phyloP scores from a whole-genome alignment of 2,329 filamentous ascomycete species.

The Alternaria conjuncta region DNA sequence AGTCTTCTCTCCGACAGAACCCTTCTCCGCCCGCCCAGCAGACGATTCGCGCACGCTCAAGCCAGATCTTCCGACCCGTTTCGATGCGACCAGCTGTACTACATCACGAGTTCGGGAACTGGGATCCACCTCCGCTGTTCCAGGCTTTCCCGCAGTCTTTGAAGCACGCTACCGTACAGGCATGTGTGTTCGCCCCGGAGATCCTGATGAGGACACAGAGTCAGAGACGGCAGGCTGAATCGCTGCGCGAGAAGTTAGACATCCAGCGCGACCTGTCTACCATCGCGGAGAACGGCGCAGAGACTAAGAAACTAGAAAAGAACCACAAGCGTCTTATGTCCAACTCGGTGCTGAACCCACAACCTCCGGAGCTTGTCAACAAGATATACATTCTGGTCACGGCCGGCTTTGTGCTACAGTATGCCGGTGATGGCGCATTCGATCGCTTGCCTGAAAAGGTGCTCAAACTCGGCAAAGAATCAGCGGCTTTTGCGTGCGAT shows the following conservation, averaged over 20 bases:
- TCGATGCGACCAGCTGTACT: conserved; percentile 33
- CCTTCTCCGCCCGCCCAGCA: conserved; percentile 38
- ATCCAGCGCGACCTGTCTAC: conserved; percentile 42
- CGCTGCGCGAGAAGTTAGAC: conserved; percentile 47
- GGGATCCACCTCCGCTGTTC: conserved; percentile 73
- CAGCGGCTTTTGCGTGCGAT: conserved; percentile 81
- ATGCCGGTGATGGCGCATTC: conserved; percentile 71
- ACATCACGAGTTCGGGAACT: conserved; percentile 45
- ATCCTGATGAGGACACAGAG: conserved; percentile 66
- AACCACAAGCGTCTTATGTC: conserved; percentile 53
- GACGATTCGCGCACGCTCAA: conserved; percentile 40
- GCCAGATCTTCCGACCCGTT: conserved; percentile 39
- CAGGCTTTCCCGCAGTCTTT: conserved; percentile 86
- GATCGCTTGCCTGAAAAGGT: conserved; percentile 77
- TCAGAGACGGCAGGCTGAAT: conserved; percentile 60
- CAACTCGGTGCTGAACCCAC: conserved; percentile 51
- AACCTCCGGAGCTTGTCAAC: conserved; percentile 69
- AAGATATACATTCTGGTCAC: conserved; percentile 77
- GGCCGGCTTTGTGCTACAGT: conserved; percentile 77
- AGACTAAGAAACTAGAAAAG: conserved; percentile 44
- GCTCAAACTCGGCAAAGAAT: conserved; percentile 73
- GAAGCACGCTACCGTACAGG: conserved; percentile 73
- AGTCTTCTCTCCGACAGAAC: conserved; percentile 40
- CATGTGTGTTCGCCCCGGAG: conserved; percentile 72
- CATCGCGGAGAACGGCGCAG: conserved; percentile 36